Percentiles rank a stretch among this genome's conserved stretches.
Conservation (phyloP, 352 stramenopile species). For the Globisporangium abappressorium region DNA sequence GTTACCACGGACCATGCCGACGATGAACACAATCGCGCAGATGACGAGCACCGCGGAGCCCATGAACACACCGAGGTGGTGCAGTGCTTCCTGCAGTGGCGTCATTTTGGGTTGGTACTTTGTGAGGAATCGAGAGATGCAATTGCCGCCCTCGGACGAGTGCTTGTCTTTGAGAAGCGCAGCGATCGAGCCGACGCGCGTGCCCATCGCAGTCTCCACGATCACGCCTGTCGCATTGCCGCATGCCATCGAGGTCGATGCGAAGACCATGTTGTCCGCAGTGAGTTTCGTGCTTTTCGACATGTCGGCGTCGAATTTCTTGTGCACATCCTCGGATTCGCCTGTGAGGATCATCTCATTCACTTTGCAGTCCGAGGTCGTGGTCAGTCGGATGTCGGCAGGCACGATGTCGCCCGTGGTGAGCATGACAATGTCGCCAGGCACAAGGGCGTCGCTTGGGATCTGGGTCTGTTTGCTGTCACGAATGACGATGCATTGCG, state of each 20-base stretch:
- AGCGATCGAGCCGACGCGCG: constrained; percentile 44
- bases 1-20: constrained; percentile 57
- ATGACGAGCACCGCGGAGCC: constrained; percentile 78
- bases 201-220: constrained; percentile 40
- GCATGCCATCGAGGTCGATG: constrained; percentile 62
- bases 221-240: constrained; percentile 42
- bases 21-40: constrained; percentile 83
- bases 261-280: constrained; percentile 87
- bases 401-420: constrained; percentile 87
- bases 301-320: constrained; percentile 21
- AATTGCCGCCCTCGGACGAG: constrained; percentile 15
- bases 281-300: constrained; percentile 35
- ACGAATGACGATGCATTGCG: constrained; percentile 37
- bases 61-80: constrained; percentile 90
- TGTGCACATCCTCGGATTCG: constrained; percentile 53
- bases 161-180: constrained; percentile 28
- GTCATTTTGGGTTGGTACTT: constrained; percentile 52
- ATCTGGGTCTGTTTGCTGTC: constrained; percentile 31
- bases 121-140: constrained; percentile 17
- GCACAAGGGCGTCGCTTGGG: constrained; percentile 38
- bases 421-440: constrained; percentile 72
- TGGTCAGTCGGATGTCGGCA: constrained; percentile 76
- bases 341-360: constrained; percentile 92
- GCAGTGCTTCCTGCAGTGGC: constrained; percentile 89
- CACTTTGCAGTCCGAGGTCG: constrained; percentile 65